phyloP scores from a whole-genome alignment of 192 early-diverging fungal genomes.

The Backusella circina region DNA sequence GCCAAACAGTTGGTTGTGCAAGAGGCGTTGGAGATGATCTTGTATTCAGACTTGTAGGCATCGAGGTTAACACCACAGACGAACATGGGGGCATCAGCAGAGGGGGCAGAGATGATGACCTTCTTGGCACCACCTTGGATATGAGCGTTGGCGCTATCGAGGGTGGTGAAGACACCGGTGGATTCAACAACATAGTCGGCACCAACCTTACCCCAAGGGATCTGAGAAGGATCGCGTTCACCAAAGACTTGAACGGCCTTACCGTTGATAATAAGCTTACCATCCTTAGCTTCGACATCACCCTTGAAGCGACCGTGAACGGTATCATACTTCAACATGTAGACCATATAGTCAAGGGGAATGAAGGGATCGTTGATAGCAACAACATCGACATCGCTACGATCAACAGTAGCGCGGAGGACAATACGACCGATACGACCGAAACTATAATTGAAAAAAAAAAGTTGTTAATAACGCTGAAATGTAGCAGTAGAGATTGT shows the following conservation, averaged over 20 bases:
- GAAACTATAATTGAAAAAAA: conserved; percentile 50
- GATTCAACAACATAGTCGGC: conserved; percentile 97
- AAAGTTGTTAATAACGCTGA: neutral
- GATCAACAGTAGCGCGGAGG: conserved; percentile 79
- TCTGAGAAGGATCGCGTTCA: conserved; percentile 77
- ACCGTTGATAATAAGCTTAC: conserved; percentile 90
- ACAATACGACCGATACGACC: conserved; percentile 98
- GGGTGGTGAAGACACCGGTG: conserved; percentile 96
- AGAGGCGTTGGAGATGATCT: conserved; percentile 97
- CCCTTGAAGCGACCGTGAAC: conserved; percentile 96
- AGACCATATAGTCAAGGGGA: conserved; percentile 94
- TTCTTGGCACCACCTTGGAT: too few relatives aligned
- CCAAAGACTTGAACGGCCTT: conserved; percentile 68
- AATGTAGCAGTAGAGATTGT: neutral
- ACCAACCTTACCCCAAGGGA: conserved; percentile 81
- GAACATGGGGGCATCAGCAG: conserved; percentile 97
- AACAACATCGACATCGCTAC: conserved; percentile 76
- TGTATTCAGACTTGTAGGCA: conserved; percentile 80
- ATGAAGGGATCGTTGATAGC: conserved; percentile 98
- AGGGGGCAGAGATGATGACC: too few relatives aligned
- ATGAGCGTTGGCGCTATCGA: conserved; percentile 81
- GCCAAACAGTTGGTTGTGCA: conserved; percentile 99
- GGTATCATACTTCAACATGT: conserved; percentile 98
- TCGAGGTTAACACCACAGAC: conserved; percentile 97
- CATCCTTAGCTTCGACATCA: conserved; percentile 71